phyloP scores from a whole-genome alignment of 345 rosid species.

The Linum lewisii region DNA sequence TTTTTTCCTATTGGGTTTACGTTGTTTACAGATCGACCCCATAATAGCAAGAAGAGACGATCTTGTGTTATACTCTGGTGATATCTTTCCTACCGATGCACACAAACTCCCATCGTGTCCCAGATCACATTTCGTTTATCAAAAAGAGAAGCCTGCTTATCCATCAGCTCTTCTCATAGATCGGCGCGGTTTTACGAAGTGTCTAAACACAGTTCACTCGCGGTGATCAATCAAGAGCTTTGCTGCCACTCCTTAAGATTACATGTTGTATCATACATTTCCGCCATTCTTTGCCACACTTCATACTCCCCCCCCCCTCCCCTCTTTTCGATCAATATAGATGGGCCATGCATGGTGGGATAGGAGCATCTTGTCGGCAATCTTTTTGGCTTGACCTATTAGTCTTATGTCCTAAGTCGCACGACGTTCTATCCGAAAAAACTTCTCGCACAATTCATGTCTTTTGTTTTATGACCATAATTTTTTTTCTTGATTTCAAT shows the following conservation, averaged over 20 bases:
- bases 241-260: slow-evolving; percentile 5
- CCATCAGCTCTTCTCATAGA: too few species aligned
- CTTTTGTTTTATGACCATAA: too few species aligned
- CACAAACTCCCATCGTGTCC: slow-evolving; percentile 10
- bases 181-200: slow-evolving; percentile 8
- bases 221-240: slow-evolving; percentile 11
- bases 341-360: slow-evolving; percentile 8
- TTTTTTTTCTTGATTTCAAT: too few species aligned
- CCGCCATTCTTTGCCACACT: too few species aligned
- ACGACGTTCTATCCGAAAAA: neutral
- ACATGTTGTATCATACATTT: too few species aligned
- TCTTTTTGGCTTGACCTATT: slow-evolving; percentile 12
- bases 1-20: too few species aligned
- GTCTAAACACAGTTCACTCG: slow-evolving; percentile 14
- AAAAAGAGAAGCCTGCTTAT: too few species aligned
- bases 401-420: slow-evolving; percentile 14
- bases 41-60: too few species aligned
- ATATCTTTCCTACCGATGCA: slow-evolving; percentile 7
- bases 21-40: too few species aligned
- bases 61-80: slow-evolving; percentile 10
- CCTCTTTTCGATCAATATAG: slow-evolving; percentile 6
- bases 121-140: slow-evolving; percentile 8
- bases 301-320: too few species aligned
- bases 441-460: slow-evolving; percentile 6
- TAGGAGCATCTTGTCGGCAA: too few species aligned